These are phyloP conservation scores for Aureobasidium sp. DNA, from an alignment of 2,329 filamentous ascomycete species.

Conservation along the genomic window DNA sequence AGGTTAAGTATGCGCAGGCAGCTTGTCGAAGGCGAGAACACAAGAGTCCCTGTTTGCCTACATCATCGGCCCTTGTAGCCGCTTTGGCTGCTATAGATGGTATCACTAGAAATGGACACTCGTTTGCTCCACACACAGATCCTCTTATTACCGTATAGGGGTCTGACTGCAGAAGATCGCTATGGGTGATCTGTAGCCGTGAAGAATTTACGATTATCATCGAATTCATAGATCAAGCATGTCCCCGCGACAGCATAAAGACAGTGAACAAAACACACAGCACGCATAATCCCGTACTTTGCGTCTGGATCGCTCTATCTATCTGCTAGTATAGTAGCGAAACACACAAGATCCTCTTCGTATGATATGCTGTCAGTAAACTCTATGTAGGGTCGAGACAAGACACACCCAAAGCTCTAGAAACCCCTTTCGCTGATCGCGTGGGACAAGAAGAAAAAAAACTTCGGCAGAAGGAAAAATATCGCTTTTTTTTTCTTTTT, in stretches of 20 bases:
- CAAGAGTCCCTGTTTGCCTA: neutral
- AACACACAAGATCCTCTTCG: neutral
- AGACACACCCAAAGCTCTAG: neutral
- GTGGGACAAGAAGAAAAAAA: neutral
- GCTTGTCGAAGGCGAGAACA: neutral
- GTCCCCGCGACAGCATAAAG: neutral
- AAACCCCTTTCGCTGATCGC: neutral
- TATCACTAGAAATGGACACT: neutral
- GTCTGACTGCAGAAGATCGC: neutral
- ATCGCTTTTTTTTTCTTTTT: neutral
- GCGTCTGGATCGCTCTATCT: neutral
- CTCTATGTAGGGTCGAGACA: neutral
- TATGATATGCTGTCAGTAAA: neutral
- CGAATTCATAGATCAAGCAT: neutral
- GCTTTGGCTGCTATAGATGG: neutral
- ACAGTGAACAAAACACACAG: neutral
- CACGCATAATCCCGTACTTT: neutral
- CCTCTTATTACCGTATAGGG: neutral
- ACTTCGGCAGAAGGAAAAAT: neutral
- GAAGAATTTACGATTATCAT: neutral
- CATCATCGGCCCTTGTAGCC: neutral
- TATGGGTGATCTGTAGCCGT: neutral
- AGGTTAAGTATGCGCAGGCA: neutral
- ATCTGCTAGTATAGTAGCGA: neutral
- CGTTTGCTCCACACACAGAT: neutral